These are phyloP conservation scores for Mitragyna speciosa DNA, from an alignment of 257 asterid genomes.

Conservation along the genomic window DNA sequence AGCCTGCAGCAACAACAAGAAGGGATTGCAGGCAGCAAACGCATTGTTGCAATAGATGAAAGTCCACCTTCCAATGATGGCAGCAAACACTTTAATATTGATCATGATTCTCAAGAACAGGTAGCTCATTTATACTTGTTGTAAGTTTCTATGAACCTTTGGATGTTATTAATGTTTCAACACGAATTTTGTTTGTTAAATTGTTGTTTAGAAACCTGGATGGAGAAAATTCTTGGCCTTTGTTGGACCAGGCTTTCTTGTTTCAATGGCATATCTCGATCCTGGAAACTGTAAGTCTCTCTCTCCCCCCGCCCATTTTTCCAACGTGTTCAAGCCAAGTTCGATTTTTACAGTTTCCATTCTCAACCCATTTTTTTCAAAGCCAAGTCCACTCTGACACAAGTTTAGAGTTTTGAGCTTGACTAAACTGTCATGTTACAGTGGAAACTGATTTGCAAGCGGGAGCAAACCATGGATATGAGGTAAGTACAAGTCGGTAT, in stretches of 20 bases:
- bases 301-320: no score
- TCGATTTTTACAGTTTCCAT: no score
- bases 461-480: conserved; percentile 81
- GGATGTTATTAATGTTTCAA: no score
- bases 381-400: no score
- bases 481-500: conserved; percentile 35
- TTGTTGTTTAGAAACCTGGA: conserved; percentile 55
- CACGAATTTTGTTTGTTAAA: not conserved
- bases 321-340: no score
- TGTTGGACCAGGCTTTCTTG: conserved; percentile 93
- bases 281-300: conserved; percentile 78
- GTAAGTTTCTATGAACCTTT: not conserved
- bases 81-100: conserved; percentile 28
- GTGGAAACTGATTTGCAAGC: conserved; percentile 98
- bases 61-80: conserved; percentile 20
- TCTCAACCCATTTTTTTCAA: no score
- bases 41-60: conserved; percentile 36
- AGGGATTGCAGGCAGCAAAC: conserved; percentile 41
- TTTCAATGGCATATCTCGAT: conserved; percentile 89
- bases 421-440: conserved; percentile 20
- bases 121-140: not conserved
- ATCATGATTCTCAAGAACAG: not conserved
- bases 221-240: conserved; percentile 69
- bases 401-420: not conserved
- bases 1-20: conserved; percentile 38